Evolutionary conservation across 306 rosid species (phyloP), one percentile per base, ranked within the genome.

Genomic region (Sphenostylis stenocarpa): DNA sequence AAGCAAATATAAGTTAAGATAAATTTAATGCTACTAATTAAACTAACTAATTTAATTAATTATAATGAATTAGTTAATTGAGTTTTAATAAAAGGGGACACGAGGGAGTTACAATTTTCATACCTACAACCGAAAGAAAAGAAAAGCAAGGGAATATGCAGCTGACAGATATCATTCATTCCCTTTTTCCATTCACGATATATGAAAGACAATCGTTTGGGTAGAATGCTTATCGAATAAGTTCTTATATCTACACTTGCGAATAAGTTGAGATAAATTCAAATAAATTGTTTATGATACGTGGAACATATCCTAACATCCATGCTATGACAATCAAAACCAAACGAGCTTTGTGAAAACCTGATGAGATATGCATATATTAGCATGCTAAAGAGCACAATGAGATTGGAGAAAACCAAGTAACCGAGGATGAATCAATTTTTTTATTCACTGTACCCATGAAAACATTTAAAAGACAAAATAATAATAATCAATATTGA

Each of bases 311-410:
- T 49, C 68, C 47, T 56, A 67, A 34, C 48, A 36, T 68, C 16
- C 55, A 70, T 62, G 63, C 47, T 45, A 58, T 53, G 33, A 43
- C 66, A 56, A 31, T 66, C 5, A 39, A 51, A 52, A 58, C 51
- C 20, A 70, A 60, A 47, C 19, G 45, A 70, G 24, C 26, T 34
- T 77, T 43, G 53, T 58, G 63, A 57, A 77, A 75, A 75, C 16
- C 58, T 17, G 34, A 48, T 28, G 65, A 60, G 56, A 41, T 38
- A 61, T 75, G 74, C 69, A 19, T 15, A 26, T 70, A 26, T 60
- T 36, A 31, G 41, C 58, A 28, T 31, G 45, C 44, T 63, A 15
- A 24, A 69, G 72, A 34, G 56, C n/a, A 60, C 3, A 58, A 16
- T 31, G 55, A 26, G 55, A 52, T 39, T 41, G 34, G 53, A 4